These are phyloP conservation scores for Trichoderma gracile DNA, from an alignment of 2,329 filamentous ascomycete genomes.

Conservation along the genomic window DNA sequence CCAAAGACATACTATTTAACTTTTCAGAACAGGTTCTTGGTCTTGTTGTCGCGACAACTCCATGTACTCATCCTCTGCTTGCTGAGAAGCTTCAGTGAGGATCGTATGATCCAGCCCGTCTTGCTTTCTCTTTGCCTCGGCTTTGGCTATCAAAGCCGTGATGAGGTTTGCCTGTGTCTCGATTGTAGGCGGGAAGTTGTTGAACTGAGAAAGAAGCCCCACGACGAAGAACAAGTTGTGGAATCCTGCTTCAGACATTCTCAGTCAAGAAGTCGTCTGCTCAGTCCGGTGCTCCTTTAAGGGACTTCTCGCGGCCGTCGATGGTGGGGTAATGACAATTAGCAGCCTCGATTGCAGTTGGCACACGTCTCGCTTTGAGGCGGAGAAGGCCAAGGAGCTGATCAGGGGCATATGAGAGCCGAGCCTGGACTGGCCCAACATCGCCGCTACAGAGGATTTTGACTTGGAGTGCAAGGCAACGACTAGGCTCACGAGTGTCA, in stretches of 20 bases:
- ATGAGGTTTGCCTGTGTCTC: background rate
- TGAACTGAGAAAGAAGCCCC: background rate
- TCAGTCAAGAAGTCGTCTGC: background rate
- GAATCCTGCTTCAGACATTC: background rate
- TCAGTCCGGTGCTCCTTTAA: background rate
- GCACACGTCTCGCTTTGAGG: too few relatives aligned
- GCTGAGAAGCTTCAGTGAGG: background rate
- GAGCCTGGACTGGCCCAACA: too few relatives aligned
- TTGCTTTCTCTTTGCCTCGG: background rate
- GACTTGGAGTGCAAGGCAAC: too few relatives aligned
- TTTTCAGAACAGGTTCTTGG: background rate
- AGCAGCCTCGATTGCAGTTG: background rate
- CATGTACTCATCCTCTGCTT: background rate
- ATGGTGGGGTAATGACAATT: background rate
- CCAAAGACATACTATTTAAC: constrained; percentile 1
- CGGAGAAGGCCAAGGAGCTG: too few relatives aligned
- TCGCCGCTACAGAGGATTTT: too few relatives aligned
- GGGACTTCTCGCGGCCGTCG: background rate
- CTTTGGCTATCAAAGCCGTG: background rate
- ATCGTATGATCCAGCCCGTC: background rate
- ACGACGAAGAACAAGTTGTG: constrained; percentile 7
- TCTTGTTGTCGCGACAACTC: background rate
- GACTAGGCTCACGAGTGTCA: too few relatives aligned
- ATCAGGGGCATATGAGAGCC: too few relatives aligned
- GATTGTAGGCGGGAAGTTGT: background rate